Percentiles rank a stretch among this genome's conserved stretches.
Evolutionary conservation across 1,139 yeast genomes (phyloP).

Genomic region (Wickerhamiella pararugosa): DNA sequence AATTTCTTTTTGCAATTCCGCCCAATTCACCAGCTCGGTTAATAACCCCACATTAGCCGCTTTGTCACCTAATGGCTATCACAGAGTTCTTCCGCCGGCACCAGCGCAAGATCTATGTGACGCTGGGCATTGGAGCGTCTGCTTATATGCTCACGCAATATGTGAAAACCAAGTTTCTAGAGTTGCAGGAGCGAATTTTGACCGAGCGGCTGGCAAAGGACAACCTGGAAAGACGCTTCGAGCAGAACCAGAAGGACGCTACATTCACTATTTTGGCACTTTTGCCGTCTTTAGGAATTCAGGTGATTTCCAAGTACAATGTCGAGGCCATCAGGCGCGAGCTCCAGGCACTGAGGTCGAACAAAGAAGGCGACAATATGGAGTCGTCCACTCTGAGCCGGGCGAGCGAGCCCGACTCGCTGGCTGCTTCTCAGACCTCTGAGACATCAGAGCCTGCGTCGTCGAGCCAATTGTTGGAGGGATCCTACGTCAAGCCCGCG

Average conservation of each 20-base stretch:
- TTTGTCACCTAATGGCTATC: not conserved
- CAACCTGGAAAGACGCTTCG: slow-evolving; percentile 44
- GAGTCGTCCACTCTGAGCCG: not conserved
- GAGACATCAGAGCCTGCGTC: not conserved
- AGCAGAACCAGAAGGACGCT: slow-evolving; percentile 88
- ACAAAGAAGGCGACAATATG: not conserved
- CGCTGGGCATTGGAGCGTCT: slow-evolving; percentile 44
- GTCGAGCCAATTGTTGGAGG: not conserved
- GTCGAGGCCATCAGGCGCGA: slow-evolving; percentile 65
- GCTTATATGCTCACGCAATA: slow-evolving; percentile 46
- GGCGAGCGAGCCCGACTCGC: not conserved
- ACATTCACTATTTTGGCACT: slow-evolving; percentile 71
- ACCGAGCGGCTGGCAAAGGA: slow-evolving; percentile 71
- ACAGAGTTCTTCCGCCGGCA: slow-evolving; percentile 40
- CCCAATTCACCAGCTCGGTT: not conserved
- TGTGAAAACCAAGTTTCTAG: slow-evolving; percentile 43
- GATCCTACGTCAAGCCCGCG: slow-evolving; percentile 4
- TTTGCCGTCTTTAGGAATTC: slow-evolving; percentile 59
- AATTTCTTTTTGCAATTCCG: not conserved
- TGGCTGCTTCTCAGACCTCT: not conserved
- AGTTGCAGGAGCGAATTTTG: slow-evolving; percentile 51
- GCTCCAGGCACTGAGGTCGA: slow-evolving; percentile 36
- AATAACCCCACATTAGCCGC: not conserved
- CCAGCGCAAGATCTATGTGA: slow-evolving; percentile 40
- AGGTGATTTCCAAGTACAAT: slow-evolving; percentile 46